A percentile compares a stretch with the other conserved stretches of the same genome.
Evolutionary conservation across 2,329 filamentous ascomycete species (phyloP).

Genomic region (Rutstroemia sp.): DNA sequence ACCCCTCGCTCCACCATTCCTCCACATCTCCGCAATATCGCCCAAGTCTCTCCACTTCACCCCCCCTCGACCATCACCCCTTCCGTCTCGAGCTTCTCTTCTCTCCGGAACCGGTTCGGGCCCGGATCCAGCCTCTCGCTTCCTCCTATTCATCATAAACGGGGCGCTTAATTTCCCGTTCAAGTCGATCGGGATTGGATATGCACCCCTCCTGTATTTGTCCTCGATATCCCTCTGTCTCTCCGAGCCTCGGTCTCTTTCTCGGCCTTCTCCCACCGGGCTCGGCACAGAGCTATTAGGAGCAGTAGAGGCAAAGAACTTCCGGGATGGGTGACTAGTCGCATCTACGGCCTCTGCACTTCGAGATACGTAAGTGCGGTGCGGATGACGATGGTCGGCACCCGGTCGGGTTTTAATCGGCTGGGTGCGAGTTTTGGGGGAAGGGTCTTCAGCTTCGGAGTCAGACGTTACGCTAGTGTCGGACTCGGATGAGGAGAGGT

Average conservation of each 20-base stretch:
- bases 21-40: slow-evolving; percentile 8
- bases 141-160: slow-evolving; percentile 30
- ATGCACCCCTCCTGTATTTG: slow-evolving; percentile 16
- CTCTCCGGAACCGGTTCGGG: slow-evolving; percentile 28
- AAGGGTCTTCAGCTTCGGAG: slow-evolving; percentile 4
- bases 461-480: neutral
- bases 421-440: neutral
- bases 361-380: neutral
- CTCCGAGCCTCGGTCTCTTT: slow-evolving; percentile 19
- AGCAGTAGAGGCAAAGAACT: slow-evolving; percentile 4
- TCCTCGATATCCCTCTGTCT: slow-evolving; percentile 24
- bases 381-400: neutral
- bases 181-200: slow-evolving; percentile 24
- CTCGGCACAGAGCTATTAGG: slow-evolving; percentile 1
- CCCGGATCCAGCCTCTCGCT: slow-evolving; percentile 1
- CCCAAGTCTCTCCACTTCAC: slow-evolving; percentile 5
- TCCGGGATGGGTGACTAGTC: neutral
- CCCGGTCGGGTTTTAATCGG: neutral
- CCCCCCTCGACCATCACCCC: slow-evolving; percentile 7
- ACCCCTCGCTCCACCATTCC: slow-evolving; percentile 15
- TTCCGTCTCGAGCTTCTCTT: slow-evolving; percentile 12
- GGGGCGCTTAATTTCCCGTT: slow-evolving; percentile 26
- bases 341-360: neutral
- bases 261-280: slow-evolving; percentile 8
- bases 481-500: neutral